These are phyloP conservation scores for Mycosphaerella arachidis DNA, from an alignment of 2,329 filamentous ascomycete species.

Conservation along the genomic window DNA sequence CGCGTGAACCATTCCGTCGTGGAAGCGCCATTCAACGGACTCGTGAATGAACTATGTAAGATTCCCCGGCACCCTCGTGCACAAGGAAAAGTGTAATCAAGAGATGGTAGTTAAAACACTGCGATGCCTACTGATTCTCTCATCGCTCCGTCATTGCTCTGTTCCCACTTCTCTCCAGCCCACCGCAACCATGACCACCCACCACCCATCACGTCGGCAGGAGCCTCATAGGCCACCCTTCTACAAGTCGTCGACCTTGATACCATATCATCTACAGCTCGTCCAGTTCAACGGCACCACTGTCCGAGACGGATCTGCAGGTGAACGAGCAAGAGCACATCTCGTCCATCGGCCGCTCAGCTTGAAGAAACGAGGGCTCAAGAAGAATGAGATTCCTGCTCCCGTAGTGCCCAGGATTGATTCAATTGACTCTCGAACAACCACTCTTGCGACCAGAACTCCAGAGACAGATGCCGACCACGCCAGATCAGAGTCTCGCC, in stretches of 20 bases:
- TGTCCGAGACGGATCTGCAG: background rate
- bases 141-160: background rate
- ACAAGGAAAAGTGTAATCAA: background rate
- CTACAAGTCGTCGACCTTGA: background rate
- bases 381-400: background rate
- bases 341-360: background rate
- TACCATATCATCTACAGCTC: background rate
- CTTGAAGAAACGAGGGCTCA: background rate
- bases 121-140: background rate
- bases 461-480: background rate
- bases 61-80: background rate
- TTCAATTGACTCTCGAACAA: background rate
- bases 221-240: background rate
- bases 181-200: background rate
- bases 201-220: background rate
- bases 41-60: background rate
- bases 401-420: background rate
- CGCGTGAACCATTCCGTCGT: background rate
- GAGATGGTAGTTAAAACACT: background rate
- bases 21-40: background rate
- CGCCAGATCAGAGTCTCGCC: background rate
- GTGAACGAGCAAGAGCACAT: background rate
- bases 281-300: background rate
- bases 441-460: background rate
- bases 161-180: background rate